These are phyloP conservation scores for Ophiostoma ips DNA, from an alignment of 2,329 filamentous ascomycete species.

Conservation along the genomic window DNA sequence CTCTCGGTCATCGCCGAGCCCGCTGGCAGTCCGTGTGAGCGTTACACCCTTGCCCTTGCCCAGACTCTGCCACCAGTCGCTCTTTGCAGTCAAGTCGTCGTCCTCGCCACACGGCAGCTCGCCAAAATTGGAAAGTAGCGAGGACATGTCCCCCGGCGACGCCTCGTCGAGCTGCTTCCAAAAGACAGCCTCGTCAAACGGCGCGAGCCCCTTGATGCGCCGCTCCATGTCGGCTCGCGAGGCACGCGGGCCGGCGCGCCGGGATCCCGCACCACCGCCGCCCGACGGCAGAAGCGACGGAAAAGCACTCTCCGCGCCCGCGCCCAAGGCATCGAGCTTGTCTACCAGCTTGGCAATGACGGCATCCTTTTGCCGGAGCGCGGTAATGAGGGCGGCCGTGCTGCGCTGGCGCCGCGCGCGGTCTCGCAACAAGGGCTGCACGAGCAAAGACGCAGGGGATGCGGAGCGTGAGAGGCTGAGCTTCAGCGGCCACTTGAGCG, in stretches of 20 bases:
- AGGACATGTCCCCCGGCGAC: slow-evolving; percentile 23
- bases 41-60: slow-evolving; percentile 17
- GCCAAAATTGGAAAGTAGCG: not conserved
- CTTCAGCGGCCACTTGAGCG: slow-evolving; percentile 51
- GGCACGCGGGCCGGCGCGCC: slow-evolving; percentile 26
- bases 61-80: slow-evolving; percentile 35
- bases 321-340: slow-evolving; percentile 38
- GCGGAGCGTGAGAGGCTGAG: slow-evolving; percentile 28
- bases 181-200: slow-evolving; percentile 31
- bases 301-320: slow-evolving; percentile 39
- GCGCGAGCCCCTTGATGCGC: slow-evolving; percentile 37
- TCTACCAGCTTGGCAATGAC: slow-evolving; percentile 37
- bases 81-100: slow-evolving; percentile 15
- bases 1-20: not conserved
- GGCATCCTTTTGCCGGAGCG: slow-evolving; percentile 36
- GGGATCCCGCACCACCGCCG: slow-evolving; percentile 14
- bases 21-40: slow-evolving; percentile 12
- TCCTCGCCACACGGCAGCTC: slow-evolving; percentile 18
- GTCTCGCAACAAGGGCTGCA: slow-evolving; percentile 37
- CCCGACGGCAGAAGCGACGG: slow-evolving; percentile 22
- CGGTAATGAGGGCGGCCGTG: slow-evolving; percentile 27
- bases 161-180: slow-evolving; percentile 25
- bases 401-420: slow-evolving; percentile 28
- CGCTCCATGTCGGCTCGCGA: slow-evolving; percentile 30
- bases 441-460: slow-evolving; percentile 21